Percentiles rank a stretch among this genome's conserved stretches.
Conservation (phyloP, 2,329 filamentous ascomycete species). For the Pseudopyrenochaeta lycopersici region DNA sequence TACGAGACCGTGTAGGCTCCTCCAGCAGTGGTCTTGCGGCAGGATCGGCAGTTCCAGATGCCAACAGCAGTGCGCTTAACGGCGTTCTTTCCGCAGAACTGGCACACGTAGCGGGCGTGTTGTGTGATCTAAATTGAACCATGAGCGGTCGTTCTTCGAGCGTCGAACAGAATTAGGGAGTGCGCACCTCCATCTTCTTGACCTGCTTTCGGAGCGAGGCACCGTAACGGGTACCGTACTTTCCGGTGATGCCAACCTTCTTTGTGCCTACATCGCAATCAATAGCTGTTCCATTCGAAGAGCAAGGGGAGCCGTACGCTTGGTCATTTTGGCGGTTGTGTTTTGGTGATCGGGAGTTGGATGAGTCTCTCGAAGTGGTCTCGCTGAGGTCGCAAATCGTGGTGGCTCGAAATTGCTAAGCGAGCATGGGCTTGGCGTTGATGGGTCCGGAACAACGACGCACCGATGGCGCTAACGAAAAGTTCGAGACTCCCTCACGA, state of each 20-base stretch:
- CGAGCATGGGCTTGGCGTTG: not conserved
- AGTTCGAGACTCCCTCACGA: constrained; percentile 21
- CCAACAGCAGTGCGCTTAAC: constrained; percentile 90
- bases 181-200: constrained; percentile 90
- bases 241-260: constrained; percentile 94
- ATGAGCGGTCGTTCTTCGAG: constrained; percentile 29
- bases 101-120: constrained; percentile 95
- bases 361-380: constrained; percentile 25
- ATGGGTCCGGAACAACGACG: not conserved
- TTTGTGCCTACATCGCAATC: constrained; percentile 40
- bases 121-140: constrained; percentile 73
- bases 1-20: constrained; percentile 97
- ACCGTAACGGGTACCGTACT: constrained; percentile 98
- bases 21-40: constrained; percentile 92
- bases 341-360: constrained; percentile 25
- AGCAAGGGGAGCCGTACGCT: constrained; percentile 39
- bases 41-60: constrained; percentile 96
- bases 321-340: constrained; percentile 65
- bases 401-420: not conserved
- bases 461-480: constrained; percentile 1
- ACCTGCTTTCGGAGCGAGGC: constrained; percentile 98
- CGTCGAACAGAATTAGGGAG: constrained; percentile 7
- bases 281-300: constrained; percentile 18
- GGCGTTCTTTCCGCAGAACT: constrained; percentile 91
- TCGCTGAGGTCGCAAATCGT: constrained; percentile 1